Evolutionary conservation across 495 filamentous ascomycete species (phyloP).

Genomic region (Podospora didyma): DNA sequence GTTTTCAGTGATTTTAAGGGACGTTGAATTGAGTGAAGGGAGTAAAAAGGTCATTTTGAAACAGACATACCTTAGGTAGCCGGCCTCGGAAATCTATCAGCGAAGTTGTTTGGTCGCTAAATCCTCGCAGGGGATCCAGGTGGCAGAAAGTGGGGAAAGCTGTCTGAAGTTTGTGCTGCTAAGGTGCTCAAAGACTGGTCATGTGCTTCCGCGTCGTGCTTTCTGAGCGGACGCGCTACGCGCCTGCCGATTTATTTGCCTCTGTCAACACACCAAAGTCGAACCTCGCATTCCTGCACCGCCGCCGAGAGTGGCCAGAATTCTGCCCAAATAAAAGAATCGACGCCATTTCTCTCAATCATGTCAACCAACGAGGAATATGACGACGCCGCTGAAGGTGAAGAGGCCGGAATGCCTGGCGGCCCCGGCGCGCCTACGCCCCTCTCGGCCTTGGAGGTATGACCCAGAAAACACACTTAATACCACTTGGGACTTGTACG

Average conservation of each 20-base stretch:
- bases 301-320: not conserved
- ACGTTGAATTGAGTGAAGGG: too few species aligned
- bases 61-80: too few species aligned
- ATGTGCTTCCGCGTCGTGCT: constrained; percentile 20
- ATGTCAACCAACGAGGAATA: constrained; percentile 37
- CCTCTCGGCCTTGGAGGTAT: constrained; percentile 82
- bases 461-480: not conserved
- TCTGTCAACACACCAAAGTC: constrained; percentile 16
- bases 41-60: too few species aligned
- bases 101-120: too few species aligned
- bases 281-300: not conserved
- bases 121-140: too few species aligned
- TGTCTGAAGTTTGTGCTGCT: too few species aligned
- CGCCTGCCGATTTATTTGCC: constrained; percentile 12
- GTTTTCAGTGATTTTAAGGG: too few species aligned
- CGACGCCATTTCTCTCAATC: not conserved
- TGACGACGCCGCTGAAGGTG: constrained; percentile 37
- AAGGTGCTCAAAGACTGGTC: constrained; percentile 21
- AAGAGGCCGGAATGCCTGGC: constrained; percentile 51
- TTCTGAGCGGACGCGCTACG: constrained; percentile 15
- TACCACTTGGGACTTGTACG: not conserved
- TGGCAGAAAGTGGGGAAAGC: too few species aligned
- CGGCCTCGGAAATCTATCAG: too few species aligned
- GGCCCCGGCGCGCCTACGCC: constrained; percentile 91
- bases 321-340: not conserved